Conservation (phyloP, 2,329 filamentous ascomycete species). For the Phaeosphaeria sp. region DNA sequence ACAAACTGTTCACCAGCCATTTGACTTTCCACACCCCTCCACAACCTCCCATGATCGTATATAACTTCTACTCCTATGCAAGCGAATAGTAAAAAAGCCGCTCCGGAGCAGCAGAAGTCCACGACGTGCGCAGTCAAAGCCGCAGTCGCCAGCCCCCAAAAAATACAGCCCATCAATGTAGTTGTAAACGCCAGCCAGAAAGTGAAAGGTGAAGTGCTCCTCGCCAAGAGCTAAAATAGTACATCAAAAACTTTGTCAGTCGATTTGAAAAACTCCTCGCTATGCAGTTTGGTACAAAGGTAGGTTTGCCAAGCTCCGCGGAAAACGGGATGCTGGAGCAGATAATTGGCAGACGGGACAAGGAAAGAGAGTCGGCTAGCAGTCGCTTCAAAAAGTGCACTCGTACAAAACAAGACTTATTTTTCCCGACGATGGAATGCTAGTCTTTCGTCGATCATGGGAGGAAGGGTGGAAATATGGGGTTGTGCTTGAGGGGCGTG, state of each 20-base stretch:
- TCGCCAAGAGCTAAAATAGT: constrained; percentile 25
- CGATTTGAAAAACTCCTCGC: constrained; percentile 36
- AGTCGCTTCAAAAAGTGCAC: not conserved
- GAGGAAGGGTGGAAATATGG: not conserved
- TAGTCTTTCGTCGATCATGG: not conserved
- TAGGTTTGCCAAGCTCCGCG: constrained; percentile 6
- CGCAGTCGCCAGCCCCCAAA: not conserved
- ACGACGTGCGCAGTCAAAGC: not conserved
- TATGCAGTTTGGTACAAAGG: constrained; percentile 37
- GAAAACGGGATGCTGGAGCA: not conserved
- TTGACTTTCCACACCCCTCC: not conserved
- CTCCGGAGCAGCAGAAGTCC: not conserved
- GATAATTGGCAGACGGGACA: constrained; percentile 1
- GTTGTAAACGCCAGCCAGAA: constrained; percentile 9
- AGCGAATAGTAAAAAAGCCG: not conserved
- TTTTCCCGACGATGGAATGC: too few species aligned
- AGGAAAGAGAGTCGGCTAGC: not conserved
- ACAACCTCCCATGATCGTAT: not conserved
- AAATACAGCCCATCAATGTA: not conserved
- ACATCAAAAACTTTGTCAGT: constrained; percentile 13
- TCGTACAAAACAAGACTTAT: not conserved
- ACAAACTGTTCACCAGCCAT: not conserved
- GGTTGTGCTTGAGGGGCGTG: constrained; percentile 1
- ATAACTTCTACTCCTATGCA: not conserved
- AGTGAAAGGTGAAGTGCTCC: constrained; percentile 14